These are phyloP conservation scores for Symbiodinium pilosum DNA, from an alignment of 73 alveolate species.

Conservation along the genomic window DNA sequence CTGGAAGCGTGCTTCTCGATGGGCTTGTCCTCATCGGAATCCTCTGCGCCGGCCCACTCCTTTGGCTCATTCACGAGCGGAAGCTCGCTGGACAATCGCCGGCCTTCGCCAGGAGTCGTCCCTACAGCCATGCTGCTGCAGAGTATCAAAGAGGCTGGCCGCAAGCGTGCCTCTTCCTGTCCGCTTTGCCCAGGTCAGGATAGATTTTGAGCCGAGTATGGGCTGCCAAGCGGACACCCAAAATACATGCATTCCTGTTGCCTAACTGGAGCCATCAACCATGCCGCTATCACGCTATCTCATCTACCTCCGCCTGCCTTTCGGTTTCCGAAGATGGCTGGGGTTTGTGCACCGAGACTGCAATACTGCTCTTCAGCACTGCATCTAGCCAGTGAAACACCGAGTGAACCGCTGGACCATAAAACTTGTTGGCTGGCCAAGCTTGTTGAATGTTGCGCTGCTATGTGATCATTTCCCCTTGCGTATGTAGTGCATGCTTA, in stretches of 20 bases:
- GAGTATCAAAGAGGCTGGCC: no score
- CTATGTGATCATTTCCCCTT: neutral
- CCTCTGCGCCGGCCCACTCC: neutral
- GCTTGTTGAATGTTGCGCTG: no score
- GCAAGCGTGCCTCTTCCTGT: no score
- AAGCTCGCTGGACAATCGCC: neutral
- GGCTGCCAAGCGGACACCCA: no score
- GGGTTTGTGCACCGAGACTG: neutral
- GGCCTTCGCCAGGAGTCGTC: neutral
- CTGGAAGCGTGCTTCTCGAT: neutral
- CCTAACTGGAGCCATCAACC: no score
- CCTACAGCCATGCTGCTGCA: neutral
- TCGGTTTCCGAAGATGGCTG: neutral
- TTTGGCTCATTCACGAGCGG: neutral
- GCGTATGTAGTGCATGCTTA: no score
- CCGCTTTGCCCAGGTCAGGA: no score
- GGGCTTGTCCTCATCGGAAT: neutral
- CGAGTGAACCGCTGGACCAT: neutral
- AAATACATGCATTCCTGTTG: no score
- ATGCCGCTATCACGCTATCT: no score
- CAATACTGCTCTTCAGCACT: neutral
- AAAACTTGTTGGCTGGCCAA: neutral
- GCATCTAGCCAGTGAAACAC: constrained; percentile 1
- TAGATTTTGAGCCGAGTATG: no score
- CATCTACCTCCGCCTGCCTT: neutral